These are phyloP conservation scores for Boletales sp. DNA, from an alignment of 768 basidiomycete species.

Conservation along the genomic window DNA sequence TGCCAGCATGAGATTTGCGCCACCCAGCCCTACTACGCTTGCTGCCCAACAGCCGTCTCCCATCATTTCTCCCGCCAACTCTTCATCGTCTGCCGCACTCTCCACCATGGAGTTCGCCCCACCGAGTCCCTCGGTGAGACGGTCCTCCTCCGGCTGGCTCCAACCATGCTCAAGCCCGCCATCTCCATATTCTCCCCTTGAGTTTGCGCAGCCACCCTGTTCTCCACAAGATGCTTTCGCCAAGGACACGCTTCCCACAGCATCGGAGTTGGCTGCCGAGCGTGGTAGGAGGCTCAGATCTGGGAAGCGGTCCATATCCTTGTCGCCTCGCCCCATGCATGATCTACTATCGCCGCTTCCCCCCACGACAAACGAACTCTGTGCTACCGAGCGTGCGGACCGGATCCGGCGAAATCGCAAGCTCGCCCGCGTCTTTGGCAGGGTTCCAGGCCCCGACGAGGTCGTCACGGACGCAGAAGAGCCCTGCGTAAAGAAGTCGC, in stretches of 20 bases:
- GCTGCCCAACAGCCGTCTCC: slow-evolving; percentile 10
- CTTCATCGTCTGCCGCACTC: slow-evolving; percentile 17
- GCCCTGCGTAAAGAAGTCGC: slow-evolving; percentile 20
- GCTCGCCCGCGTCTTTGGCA: slow-evolving; percentile 76
- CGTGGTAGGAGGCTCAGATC: slow-evolving; percentile 24
- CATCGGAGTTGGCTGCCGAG: slow-evolving; percentile 44
- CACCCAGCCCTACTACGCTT: slow-evolving; percentile 23
- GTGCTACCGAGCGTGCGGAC: slow-evolving; percentile 63
- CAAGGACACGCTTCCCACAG: slow-evolving; percentile 45
- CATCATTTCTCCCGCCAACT: not conserved
- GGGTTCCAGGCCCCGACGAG: slow-evolving; percentile 50
- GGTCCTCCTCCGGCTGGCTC: slow-evolving; percentile 8
- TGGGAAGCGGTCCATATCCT: slow-evolving; percentile 26
- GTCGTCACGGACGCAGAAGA: slow-evolving; percentile 24
- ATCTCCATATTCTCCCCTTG: slow-evolving; percentile 29
- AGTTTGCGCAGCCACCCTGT: slow-evolving; percentile 24
- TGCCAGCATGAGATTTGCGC: slow-evolving; percentile 31
- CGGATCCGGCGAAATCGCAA: slow-evolving; percentile 73
- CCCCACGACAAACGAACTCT: slow-evolving; percentile 66
- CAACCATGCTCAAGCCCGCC: slow-evolving; percentile 23
- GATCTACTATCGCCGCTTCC: slow-evolving; percentile 36
- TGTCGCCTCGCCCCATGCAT: slow-evolving; percentile 24
- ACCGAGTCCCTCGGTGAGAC: slow-evolving; percentile 17
- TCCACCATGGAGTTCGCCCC: slow-evolving; percentile 29
- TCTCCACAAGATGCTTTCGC: not conserved